Conservation (phyloP, 768 basidiomycete genomes). For the Tylopilus plumbeoviolaceoides region DNA sequence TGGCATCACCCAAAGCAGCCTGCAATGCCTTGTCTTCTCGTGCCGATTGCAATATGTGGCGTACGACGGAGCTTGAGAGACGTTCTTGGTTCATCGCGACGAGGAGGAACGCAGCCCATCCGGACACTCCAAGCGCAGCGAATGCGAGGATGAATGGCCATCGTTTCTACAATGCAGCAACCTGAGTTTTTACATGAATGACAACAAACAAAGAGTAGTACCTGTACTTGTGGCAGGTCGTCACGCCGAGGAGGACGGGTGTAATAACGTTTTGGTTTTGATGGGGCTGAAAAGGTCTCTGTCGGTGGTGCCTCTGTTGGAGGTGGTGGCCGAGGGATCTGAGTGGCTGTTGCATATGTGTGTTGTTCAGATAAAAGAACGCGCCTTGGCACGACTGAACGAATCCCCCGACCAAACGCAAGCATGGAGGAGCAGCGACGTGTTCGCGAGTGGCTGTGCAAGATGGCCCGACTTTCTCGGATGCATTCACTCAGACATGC, state of each 20-base stretch:
- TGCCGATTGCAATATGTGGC: conserved; percentile 58
- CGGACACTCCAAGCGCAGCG: conserved; percentile 49
- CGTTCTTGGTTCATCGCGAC: conserved; percentile 76
- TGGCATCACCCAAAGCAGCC: conserved; percentile 58
- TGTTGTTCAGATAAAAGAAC: conserved; percentile 8
- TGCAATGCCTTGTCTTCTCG: conserved; percentile 48
- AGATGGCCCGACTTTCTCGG: too few species aligned
- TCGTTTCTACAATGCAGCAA: conserved; percentile 26
- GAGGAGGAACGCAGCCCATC: conserved; percentile 66
- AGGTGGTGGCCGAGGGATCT: conserved; percentile 23
- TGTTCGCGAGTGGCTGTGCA: conserved; percentile 6
- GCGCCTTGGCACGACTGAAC: conserved; percentile 7
- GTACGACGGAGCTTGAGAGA: conserved; percentile 69
- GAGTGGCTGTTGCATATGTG: conserved; percentile 19
- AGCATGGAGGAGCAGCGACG: conserved; percentile 12
- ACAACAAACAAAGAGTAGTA: conserved; percentile 11
- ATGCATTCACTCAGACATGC: too few species aligned
- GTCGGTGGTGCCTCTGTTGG: conserved; percentile 27
- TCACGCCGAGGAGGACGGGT: conserved; percentile 33
- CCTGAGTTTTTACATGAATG: background rate
- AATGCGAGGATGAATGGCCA: conserved; percentile 59
- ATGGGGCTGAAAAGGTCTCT: conserved; percentile 42
- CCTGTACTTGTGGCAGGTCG: conserved; percentile 43
- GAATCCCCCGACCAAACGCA: conserved; percentile 10
- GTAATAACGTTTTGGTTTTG: conserved; percentile 44